Evolutionary conservation across 176 grass and related monocot species (phyloP).

Genomic region (Phoenix roebelenii): DNA sequence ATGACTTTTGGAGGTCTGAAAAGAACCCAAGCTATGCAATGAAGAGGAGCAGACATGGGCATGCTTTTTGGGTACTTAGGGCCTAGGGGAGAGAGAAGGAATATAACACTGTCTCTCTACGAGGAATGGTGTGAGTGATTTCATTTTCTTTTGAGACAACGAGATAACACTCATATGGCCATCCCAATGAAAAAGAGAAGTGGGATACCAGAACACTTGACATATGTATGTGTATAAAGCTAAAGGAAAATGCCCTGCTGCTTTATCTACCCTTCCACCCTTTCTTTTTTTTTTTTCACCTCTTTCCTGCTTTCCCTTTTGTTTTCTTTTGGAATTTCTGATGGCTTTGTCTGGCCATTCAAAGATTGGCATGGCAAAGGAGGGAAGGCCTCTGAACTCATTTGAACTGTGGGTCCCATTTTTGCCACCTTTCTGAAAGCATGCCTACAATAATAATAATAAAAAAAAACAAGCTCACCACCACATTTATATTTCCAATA

Average conservation of each 20-base stretch:
- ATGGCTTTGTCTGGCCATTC: conserved; percentile 10
- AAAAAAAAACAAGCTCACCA: background rate
- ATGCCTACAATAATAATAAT: background rate
- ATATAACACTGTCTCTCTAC: background rate
- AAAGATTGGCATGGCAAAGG: conserved; percentile 7
- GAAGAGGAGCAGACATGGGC: conserved; percentile 12
- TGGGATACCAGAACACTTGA: background rate
- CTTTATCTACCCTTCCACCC: conserved; percentile 6
- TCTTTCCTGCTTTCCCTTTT: background rate
- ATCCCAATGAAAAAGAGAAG: background rate
- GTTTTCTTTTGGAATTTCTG: conserved; percentile 5
- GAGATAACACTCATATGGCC: conserved; percentile 2
- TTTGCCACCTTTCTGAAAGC: conserved; percentile 10
- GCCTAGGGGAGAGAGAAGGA: background rate
- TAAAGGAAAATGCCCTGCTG: conserved; percentile 1
- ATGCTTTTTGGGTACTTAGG: conserved; percentile 7
- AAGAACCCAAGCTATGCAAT: conserved; percentile 3
- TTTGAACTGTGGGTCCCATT: background rate
- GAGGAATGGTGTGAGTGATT: background rate
- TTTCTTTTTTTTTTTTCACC: background rate
- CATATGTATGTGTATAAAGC: conserved; percentile 2
- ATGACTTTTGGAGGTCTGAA: background rate
- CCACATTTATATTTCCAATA: background rate
- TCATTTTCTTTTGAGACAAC: conserved; percentile 7
- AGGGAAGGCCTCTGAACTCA: conserved; percentile 10